Evolutionary conservation across 2,329 filamentous ascomycete species (phyloP), one percentile per base, ranked within the genome.

Genomic region (Penicillium olsonii): DNA sequence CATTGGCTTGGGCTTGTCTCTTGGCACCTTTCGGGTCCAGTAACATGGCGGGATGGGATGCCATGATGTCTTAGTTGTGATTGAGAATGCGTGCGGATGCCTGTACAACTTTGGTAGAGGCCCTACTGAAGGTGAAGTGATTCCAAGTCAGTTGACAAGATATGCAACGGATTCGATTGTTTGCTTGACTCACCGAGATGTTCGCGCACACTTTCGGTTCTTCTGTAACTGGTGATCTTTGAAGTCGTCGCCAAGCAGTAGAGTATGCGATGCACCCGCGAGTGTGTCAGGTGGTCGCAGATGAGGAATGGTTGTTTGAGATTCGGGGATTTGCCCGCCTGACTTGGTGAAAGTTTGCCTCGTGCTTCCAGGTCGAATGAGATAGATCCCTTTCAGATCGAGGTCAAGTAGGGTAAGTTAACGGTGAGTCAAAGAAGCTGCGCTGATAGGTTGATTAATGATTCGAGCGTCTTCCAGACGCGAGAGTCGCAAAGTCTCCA

Each of bases 11-110:
- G 3, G 63, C 55, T 40, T 68, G 66, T 52, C 68, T 71, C 52
- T 64, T 74, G 49, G 71, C 67, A 26, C 64, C 65, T 56, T 72
- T 72, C 14, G 75, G 74, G 55, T 77, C 67, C 48, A 76, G 60
- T 24, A 76, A 66, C 65, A 75, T 67, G 35, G 70, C 71, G 27
- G 74, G 69, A 44, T 70, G 65, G 27, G 69, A 68, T 35, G 68
- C 68, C 71, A 73, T 74, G 45, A 29, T 62, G 50, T 50, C 44
- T 48, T 37, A 38, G 45, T 26, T 39, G 17, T 14, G 6, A 17
- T 37, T 11, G 17, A 22, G 12, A 18, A 35, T n/a, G 4, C 9
- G 12, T 8, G 17, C 12, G 22, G 27, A 37, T 17, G 33, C 24
- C 34, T 56, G 51, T 52, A 54, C 49, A 43, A 40, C 41, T 54